phyloP scores from a whole-genome alignment of 176 grass and related monocot species.

The Ananas comosus region DNA sequence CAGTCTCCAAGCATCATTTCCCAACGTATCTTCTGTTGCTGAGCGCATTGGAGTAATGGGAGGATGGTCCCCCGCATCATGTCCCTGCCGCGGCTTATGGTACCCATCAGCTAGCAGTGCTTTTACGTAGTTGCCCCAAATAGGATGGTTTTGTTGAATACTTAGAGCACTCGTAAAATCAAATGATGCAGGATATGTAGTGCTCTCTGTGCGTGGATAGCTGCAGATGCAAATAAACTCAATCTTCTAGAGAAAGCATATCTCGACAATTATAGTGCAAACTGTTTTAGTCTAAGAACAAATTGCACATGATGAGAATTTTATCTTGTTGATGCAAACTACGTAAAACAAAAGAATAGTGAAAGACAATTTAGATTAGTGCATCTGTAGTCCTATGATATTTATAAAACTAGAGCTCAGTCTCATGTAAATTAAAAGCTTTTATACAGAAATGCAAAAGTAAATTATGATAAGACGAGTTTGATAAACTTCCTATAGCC shows the following conservation, averaged over 20 bases:
- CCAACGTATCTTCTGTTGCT: slow-evolving; percentile 71
- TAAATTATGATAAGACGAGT: too few relatives aligned
- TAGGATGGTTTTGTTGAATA: slow-evolving; percentile 53
- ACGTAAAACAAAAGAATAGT: too few relatives aligned
- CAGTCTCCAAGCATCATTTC: slow-evolving; percentile 87
- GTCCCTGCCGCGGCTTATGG: slow-evolving; percentile 67
- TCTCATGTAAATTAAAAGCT: too few relatives aligned
- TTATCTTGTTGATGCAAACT: too few relatives aligned
- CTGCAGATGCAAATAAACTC: slow-evolving; percentile 40
- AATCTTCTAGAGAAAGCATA: slow-evolving; percentile 9
- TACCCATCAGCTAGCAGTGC: slow-evolving; percentile 59
- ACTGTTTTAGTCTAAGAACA: neutral
- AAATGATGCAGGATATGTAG: slow-evolving; percentile 80
- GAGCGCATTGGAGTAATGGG: slow-evolving; percentile 86
- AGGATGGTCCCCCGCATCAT: slow-evolving; percentile 92
- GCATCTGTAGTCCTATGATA: too few relatives aligned
- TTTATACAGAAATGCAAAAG: too few relatives aligned
- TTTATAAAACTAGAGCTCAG: too few relatives aligned
- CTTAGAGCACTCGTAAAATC: slow-evolving; percentile 74
- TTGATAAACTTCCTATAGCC: too few relatives aligned
- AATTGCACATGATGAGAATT: neutral
- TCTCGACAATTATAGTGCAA: neutral
- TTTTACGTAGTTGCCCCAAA: slow-evolving; percentile 69
- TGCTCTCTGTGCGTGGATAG: slow-evolving; percentile 97
- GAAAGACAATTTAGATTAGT: too few relatives aligned